These are phyloP conservation scores for Sphaerulina musiva DNA, from an alignment of 2,329 filamentous ascomycete species.

Conservation along the genomic window DNA sequence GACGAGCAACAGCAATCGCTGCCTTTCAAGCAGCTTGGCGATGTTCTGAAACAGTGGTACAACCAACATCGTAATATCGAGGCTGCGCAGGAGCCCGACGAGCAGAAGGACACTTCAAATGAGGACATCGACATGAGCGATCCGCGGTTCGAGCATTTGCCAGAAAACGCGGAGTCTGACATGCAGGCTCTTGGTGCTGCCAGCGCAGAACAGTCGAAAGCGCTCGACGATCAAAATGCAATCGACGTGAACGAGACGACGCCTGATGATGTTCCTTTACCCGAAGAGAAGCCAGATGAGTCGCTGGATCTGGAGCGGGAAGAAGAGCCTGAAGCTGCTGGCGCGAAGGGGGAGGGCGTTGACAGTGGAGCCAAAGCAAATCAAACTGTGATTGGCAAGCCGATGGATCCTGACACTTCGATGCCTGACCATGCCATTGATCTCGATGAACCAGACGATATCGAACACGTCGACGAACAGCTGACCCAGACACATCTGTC, in stretches of 20 bases:
- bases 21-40: slow-evolving; percentile 89
- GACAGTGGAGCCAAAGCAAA: slow-evolving; percentile 18
- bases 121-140: slow-evolving; percentile 57
- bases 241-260: slow-evolving; percentile 45
- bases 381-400: slow-evolving; percentile 42
- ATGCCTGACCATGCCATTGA: slow-evolving; percentile 34
- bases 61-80: slow-evolving; percentile 79
- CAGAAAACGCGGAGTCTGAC: slow-evolving; percentile 75
- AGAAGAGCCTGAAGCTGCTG: slow-evolving; percentile 29
- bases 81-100: slow-evolving; percentile 44
- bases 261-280: slow-evolving; percentile 30
- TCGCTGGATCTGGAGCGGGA: slow-evolving; percentile 35
- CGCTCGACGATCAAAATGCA: slow-evolving; percentile 82
- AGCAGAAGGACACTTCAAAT: slow-evolving; percentile 46
- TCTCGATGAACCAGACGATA: slow-evolving; percentile 34
- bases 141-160: slow-evolving; percentile 88
- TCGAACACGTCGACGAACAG: slow-evolving; percentile 49
- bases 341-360: slow-evolving; percentile 9
- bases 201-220: slow-evolving; percentile 76
- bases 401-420: slow-evolving; percentile 38
- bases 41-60: slow-evolving; percentile 89
- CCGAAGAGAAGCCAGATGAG: slow-evolving; percentile 26
- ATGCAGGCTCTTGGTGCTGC: slow-evolving; percentile 87
- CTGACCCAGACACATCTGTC: slow-evolving; percentile 66
- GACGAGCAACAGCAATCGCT: slow-evolving; percentile 41